Evolutionary conservation across 768 basidiomycete species (phyloP), one percentile per base, ranked within the genome.

Genomic region (Cantharellus cinnabarinus): DNA sequence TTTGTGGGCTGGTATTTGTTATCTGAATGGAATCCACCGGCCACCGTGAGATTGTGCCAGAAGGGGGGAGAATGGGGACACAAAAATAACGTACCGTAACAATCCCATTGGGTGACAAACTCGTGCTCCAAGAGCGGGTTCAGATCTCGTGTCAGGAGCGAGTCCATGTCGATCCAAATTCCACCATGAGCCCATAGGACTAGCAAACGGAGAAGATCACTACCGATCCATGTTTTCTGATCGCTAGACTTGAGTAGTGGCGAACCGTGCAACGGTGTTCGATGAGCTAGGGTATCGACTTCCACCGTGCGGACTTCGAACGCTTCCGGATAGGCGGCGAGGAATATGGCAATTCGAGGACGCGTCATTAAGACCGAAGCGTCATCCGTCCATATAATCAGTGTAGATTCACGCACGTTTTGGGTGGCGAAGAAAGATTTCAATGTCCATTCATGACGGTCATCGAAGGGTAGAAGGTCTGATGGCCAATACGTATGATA

Each of bases 71-170:
- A 4, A 10, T 29, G 5, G 41, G 15, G 59, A 40, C 40, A 54
- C 7, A 10, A n/a, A 20, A 34, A 5, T 4, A 50, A 66, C 80
- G 50, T 67, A 90, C 93, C 88, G 66, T 97, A 97, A 68, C 94
- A 97, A 67, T 99, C 94, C 94, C 94, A 99, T 66, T 99, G 91
- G 1, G 89, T 94, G 5, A 97, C 89, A 67, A 93, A 99, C 70
- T 99, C 94, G 65, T 89, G 85, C 68, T 95, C 93, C 3, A 86
- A 75, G 59, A 97, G 73, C 4, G 93, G 90, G 2, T 81, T 74
- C 41, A 98, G 71, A 70, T 91, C 87, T 58, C 94, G 74, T 51
- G 89, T 94, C 62, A 97, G 73, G 58, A 98, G 76, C 56, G 86
- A 86, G 70, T 99, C 94, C 90, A 97, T 95, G 68, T 99, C 94